Evolutionary conservation across 345 rosid genomes (phyloP), one percentile per base, ranked within the genome.

Genomic region (Passiflora organensis): DNA sequence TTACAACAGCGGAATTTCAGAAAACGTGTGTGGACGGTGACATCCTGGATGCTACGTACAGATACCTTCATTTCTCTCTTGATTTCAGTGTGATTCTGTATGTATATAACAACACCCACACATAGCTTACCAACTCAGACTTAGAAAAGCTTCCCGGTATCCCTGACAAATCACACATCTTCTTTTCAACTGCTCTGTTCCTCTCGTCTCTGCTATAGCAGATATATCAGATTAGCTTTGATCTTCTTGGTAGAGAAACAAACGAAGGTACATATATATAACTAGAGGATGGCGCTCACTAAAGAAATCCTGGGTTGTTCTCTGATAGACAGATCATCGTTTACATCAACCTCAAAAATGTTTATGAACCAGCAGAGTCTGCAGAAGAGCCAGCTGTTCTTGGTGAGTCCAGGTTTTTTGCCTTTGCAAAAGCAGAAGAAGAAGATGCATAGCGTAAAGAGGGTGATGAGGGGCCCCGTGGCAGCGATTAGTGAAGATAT

Each of bases 11-110:
- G 16, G 3, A 32, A 72, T 60, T 62, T 60, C 53, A 53, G 68
- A 78, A 85, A 85, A 89, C 91, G 34, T 28, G 97, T 86, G 96
- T 83, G 87, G 91, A 64, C 86, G 82, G 79, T 62, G 75, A 22
- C 10, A 11, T 6, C 37, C 47, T 38, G n/a, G 0, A 14, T 6
- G n/a, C n/a, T n/a, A n/a, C 2, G 51, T 4, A 6, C 32, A 37
- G 13, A 10, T 15, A 6, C 43, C 20, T 43, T 54, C 18, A 2
- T 18, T 13, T 14, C 21, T 4, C 6, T 12, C 47, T 23, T 14
- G 25, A 18, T 25, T 6, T 25, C 2, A 11, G 0, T 34, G 10
- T 61, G 13, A 21, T 6, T 20, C 3, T 46, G 4, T 50, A 13
- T 32, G 47, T 51, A 25, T 16, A n/a, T 14, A 25, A 10, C 19